Evolutionary conservation across 352 stramenopile genomes (phyloP).

Genomic region (Globisporangium orthogonon): DNA sequence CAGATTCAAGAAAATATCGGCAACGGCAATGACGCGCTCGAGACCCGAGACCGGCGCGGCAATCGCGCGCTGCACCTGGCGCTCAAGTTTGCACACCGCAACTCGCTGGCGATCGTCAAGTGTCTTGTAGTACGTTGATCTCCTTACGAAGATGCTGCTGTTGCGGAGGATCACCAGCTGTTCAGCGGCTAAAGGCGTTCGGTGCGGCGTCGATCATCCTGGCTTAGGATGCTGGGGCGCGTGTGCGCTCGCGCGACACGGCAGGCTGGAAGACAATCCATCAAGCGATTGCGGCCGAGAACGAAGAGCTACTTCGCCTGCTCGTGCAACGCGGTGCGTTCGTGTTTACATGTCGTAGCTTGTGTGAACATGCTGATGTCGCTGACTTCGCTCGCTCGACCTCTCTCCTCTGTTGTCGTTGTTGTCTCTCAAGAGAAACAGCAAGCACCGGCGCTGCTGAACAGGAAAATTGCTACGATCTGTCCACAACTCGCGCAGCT

Average conservation of each 20-base stretch:
- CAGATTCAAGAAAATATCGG: conserved; percentile 38
- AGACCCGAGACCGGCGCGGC: conserved; percentile 43
- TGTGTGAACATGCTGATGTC: neutral
- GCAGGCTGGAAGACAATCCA: conserved; percentile 64
- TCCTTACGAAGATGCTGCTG: neutral
- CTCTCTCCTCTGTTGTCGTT: neutral
- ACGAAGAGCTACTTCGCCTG: conserved; percentile 54
- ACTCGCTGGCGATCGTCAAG: conserved; percentile 47
- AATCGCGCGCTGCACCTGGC: conserved; percentile 62
- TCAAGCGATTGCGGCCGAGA: conserved; percentile 47
- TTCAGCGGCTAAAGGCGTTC: neutral
- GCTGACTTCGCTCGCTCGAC: neutral
- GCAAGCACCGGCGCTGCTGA: conserved; percentile 40
- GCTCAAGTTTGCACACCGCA: conserved; percentile 60
- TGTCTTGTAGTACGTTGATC: conserved; percentile 31
- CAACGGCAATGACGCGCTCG: conserved; percentile 19
- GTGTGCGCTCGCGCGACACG: conserved; percentile 51
- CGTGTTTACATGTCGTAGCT: neutral
- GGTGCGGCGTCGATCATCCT: neutral
- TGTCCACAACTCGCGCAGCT: conserved; percentile 35
- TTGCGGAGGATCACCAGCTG: neutral
- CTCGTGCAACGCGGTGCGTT: conserved; percentile 34
- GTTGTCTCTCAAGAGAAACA: conserved; percentile 32
- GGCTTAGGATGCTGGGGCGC: conserved; percentile 39
- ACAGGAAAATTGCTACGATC: conserved; percentile 45